Conservation (phyloP, 495 filamentous ascomycete species). For the Aspergillus incahuasiensis region DNA sequence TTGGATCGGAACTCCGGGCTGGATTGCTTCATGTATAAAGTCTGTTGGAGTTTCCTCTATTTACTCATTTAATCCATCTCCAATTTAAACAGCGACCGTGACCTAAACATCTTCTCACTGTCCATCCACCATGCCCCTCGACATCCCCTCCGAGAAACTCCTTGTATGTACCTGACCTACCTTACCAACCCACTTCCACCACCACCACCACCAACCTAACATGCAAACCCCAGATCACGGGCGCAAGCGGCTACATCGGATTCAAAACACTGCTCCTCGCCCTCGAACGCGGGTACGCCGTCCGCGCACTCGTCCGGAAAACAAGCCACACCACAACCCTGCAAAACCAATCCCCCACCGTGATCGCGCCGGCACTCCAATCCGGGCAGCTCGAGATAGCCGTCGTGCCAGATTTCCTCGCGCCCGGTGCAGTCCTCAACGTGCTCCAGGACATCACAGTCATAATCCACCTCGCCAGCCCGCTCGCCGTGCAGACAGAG, state of each 20-base stretch:
- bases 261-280: constrained; percentile 25
- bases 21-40: no score
- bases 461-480: constrained; percentile 34
- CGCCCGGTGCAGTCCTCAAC: constrained; percentile 21
- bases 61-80: no score
- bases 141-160: neutral
- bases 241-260: constrained; percentile 28
- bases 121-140: neutral
- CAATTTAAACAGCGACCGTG: no score
- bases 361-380: neutral
- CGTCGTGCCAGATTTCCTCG: constrained; percentile 21
- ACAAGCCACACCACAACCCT: constrained; percentile 14
- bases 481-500: constrained; percentile 15
- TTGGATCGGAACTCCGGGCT: no score
- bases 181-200: no score
- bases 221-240: constrained; percentile 17
- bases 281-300: constrained; percentile 21
- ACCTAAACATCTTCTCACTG: neutral
- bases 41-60: no score
- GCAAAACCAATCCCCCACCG: constrained; percentile 12
- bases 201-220: no score
- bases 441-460: constrained; percentile 20
- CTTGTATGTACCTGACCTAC: neutral
- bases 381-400: neutral
- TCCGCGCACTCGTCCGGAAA: constrained; percentile 26